These are phyloP conservation scores for Candida ipomoeae DNA, from an alignment of 805 yeast genomes.

Conservation along the genomic window DNA sequence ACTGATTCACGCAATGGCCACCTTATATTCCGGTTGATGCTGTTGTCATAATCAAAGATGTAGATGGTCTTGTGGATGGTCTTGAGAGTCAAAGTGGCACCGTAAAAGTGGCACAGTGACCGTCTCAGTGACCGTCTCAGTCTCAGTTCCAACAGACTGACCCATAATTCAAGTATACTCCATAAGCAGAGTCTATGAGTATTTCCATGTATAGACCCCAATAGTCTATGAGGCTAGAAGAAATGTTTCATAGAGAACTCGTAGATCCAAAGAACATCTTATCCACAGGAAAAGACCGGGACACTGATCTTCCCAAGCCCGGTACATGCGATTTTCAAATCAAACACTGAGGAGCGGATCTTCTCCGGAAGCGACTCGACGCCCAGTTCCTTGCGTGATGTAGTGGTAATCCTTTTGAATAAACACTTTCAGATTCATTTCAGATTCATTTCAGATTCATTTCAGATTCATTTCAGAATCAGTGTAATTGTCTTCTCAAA, in stretches of 20 bases:
- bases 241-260: constrained; percentile 63
- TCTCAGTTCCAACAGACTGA: background rate
- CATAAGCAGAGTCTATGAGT: background rate
- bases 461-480: no score
- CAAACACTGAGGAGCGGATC: constrained; percentile 29
- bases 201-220: background rate
- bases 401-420: constrained; percentile 71
- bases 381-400: constrained; percentile 49
- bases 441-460: no score
- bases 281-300: constrained; percentile 68
- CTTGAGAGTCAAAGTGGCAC: no score
- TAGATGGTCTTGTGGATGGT: no score
- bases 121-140: no score
- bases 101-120: no score
- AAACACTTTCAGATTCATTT: constrained; percentile 19
- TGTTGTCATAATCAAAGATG: no score
- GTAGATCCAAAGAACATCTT: constrained; percentile 67
- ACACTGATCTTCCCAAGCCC: constrained; percentile 70
- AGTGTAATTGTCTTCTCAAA: no score
- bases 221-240: constrained; percentile 11
- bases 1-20: no score
- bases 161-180: background rate
- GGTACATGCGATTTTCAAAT: constrained; percentile 48
- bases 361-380: constrained; percentile 36
- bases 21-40: no score